Percentiles rank a stretch among this genome's conserved stretches.
Conservation (phyloP, 78 protist species). For the Capsaspora owczarzaki region DNA sequence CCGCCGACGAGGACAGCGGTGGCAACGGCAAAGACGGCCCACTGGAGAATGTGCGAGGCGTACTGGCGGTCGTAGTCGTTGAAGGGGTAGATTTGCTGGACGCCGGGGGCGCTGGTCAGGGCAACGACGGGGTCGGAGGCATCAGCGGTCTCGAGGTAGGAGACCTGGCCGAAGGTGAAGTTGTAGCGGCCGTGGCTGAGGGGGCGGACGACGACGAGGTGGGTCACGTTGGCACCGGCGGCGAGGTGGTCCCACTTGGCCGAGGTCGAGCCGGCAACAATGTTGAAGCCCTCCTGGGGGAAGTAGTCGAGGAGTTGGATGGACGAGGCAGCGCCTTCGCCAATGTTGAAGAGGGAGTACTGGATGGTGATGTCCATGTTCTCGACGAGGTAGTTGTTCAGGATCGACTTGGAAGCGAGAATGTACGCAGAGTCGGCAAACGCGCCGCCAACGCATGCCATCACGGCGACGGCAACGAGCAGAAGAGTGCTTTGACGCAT, state of each 20-base stretch:
- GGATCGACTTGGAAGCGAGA: not conserved
- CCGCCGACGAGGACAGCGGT: not conserved
- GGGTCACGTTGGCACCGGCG: constrained; percentile 1
- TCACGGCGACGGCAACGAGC: too few species aligned
- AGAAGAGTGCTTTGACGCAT: too few species aligned
- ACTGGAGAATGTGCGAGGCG: not conserved
- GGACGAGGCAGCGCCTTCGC: not conserved
- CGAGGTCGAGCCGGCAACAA: not conserved
- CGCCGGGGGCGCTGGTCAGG: not conserved
- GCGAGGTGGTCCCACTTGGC: not conserved
- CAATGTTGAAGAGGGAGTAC: not conserved
- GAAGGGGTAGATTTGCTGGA: not conserved
- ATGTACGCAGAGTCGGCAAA: too few species aligned
- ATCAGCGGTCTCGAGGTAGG: not conserved
- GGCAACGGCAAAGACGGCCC: not conserved
- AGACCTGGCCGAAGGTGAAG: not conserved
- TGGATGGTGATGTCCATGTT: not conserved
- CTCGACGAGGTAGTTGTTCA: not conserved
- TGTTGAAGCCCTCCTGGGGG: not conserved
- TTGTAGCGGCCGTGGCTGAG: not conserved
- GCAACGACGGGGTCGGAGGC: not conserved
- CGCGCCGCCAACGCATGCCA: too few species aligned
- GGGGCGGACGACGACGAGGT: not conserved
- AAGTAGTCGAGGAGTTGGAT: not conserved
- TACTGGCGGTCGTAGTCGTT: not conserved